Evolutionary conservation across 495 filamentous ascomycete species (phyloP), one percentile per base, ranked within the genome.

Genomic region (Penicillium bovifimosum): DNA sequence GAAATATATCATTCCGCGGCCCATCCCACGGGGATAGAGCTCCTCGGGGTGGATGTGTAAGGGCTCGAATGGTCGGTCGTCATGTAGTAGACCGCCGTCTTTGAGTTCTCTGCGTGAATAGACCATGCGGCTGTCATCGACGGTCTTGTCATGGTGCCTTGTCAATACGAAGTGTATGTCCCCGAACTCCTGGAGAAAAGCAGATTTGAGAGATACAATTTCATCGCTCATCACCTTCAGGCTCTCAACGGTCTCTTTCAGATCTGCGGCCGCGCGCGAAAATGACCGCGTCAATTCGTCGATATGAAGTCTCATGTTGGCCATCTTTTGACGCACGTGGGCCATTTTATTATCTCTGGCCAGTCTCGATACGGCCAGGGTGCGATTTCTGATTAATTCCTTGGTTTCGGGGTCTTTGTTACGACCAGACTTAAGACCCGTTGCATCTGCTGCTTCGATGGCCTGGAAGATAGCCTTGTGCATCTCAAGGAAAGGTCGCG

Each of bases 31-130:
- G 0, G 82, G 85, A 56, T 70, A 85, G 49, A 86, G 76, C 52
- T 91, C 86, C 5, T 78, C 63, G 0, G 61, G 27, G 9, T 74
- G 42, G 18, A 79, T 73, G 7, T 61, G 51, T 38, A 87, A 60
- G 4, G 81, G 78, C 17, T 86, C 80, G 39, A 76, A 81, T 7
- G 66, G 69, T 24, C 87, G 82, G 5, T 76, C 79, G 60, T 90
- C 86, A 81, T 81, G 89, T 43, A 68, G 50, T 2, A 90, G 67
- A 5, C 77, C 33, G 0, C 76, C 76, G 4, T 80, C 72, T 47
- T 69, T 65, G 18, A 68, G 50, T 33, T 59, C 64, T 24, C 58
- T 56, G 1, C 53, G 50, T 17, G 29, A 28, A 10, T 54, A 38
- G 28, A 48, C 27, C 13, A 53, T 53, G 18, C 67, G 64, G n/a